Conservation (phyloP, 305 asterid species). For the Solanum hybrid region DNA sequence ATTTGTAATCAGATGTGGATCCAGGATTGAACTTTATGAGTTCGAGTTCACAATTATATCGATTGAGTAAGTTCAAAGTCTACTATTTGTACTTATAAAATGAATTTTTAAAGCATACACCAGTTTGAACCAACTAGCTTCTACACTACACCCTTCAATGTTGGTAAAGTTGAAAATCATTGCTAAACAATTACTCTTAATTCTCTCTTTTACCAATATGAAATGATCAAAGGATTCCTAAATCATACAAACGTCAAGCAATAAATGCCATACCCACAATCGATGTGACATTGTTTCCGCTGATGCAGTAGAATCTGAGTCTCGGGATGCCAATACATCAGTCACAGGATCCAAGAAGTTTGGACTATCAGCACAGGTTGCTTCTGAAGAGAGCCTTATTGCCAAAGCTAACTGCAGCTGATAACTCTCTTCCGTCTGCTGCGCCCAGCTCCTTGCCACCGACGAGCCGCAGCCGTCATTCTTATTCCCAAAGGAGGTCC, state of each 20-base stretch:
- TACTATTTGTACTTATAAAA: neutral
- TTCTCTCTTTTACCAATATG: neutral
- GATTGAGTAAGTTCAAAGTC: neutral
- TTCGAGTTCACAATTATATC: neutral
- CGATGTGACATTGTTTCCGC: constrained; percentile 78
- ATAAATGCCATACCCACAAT: constrained; percentile 57
- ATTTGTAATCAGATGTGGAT: neutral
- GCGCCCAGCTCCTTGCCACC: constrained; percentile 88
- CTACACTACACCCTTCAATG: neutral
- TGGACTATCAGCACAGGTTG: constrained; percentile 73
- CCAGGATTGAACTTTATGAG: neutral
- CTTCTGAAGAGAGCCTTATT: constrained; percentile 77
- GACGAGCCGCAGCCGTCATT: constrained; percentile 33
- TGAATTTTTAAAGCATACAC: neutral
- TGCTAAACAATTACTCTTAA: neutral
- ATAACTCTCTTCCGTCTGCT: constrained; percentile 96
- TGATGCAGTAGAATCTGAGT: constrained; percentile 31
- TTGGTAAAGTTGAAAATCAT: neutral
- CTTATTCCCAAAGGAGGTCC: constrained; percentile 22
- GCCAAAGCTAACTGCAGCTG: constrained; percentile 92
- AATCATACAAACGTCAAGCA: neutral
- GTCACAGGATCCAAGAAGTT: constrained; percentile 67
- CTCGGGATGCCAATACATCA: constrained; percentile 30
- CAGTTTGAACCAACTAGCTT: neutral
- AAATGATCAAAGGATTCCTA: neutral